Evolutionary conservation across 2,329 filamentous ascomycete species (phyloP).

Genomic region (Epichloe festucae): DNA sequence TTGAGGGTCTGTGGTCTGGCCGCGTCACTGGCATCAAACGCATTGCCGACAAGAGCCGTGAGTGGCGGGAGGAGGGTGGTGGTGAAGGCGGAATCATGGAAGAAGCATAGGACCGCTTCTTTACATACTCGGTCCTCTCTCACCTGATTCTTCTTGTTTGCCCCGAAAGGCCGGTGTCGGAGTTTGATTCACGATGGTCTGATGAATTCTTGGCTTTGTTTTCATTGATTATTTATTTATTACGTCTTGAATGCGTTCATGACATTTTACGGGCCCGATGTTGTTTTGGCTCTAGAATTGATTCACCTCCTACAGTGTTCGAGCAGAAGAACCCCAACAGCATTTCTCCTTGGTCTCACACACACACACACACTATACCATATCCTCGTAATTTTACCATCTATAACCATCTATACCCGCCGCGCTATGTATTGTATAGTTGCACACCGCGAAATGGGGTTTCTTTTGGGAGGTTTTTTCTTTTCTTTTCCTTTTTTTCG

Average conservation of each 20-base stretch:
- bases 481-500: not conserved
- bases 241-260: conserved; percentile 8
- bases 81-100: conserved; percentile 55
- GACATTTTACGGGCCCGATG: not conserved
- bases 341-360: not conserved
- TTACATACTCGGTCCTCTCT: not conserved
- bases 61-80: conserved; percentile 81
- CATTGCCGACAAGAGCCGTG: conserved; percentile 70
- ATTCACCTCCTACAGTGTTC: not conserved
- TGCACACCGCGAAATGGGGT: not conserved
- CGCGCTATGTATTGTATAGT: not conserved
- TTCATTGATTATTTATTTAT: not conserved
- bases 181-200: not conserved
- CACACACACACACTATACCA: not conserved
- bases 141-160: not conserved
- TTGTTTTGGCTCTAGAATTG: not conserved
- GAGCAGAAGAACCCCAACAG: not conserved
- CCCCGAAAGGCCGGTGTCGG: not conserved
- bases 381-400: not conserved
- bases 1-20: conserved; percentile 79
- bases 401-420: not conserved
- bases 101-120: conserved; percentile 32
- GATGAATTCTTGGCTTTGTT: not conserved
- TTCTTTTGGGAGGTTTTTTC: not conserved
- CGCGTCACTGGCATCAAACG: conserved; percentile 70